Base-by-base conservation (phyloP, 805 yeast species). In the Kodamaea neixiangensis region DNA sequence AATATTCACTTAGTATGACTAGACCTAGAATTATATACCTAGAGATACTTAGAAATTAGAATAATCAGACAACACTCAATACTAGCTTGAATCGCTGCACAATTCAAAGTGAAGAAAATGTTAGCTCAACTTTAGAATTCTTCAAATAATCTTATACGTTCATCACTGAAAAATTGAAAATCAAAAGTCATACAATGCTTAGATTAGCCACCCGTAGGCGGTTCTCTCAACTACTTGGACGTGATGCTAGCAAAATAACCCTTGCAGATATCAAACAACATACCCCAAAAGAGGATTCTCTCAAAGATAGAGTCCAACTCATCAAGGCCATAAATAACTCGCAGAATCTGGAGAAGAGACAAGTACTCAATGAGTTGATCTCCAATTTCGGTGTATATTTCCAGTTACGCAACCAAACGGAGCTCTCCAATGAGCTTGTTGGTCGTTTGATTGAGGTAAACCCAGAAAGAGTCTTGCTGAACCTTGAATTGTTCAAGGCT, bases 401-500 rank as follows among this genome's bases (percentile, higher is more conserved):
- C 46, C 41, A 41, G 39, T 18, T 52, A 3, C 21, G 43, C 11
- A 17, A 42, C 13, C n/a, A 45, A 1, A 20, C 46, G 19, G 35
- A 25, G 18, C 35, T 37, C 25, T 15, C 47, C 34, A 33, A 20
- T 17, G 57, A 52, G 20, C 17, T 56, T 15, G 33, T 51, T n/a
- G 39, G 41, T 15, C 44, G 57, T 7, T 63, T 80, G 20, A 66
- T 80, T 5, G 60, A 61, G 29, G 53, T 67, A 38, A 82, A 82
- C 54, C 83, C 85, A 2, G 85, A 85, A 10, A 66, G 86, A 50
- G 84, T 76, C 1, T 65, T 66, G 46, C 63, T 71, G n/a, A 73
- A 82, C 14, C 72, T 78, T 75, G 83, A 80, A 47, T 57, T 81
- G 9, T 74, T 73, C 48, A 55, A 63, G 9, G 68, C 68, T 43